Conservation (phyloP, 352 stramenopile genomes). For the Phytophthora gonapodyides region DNA sequence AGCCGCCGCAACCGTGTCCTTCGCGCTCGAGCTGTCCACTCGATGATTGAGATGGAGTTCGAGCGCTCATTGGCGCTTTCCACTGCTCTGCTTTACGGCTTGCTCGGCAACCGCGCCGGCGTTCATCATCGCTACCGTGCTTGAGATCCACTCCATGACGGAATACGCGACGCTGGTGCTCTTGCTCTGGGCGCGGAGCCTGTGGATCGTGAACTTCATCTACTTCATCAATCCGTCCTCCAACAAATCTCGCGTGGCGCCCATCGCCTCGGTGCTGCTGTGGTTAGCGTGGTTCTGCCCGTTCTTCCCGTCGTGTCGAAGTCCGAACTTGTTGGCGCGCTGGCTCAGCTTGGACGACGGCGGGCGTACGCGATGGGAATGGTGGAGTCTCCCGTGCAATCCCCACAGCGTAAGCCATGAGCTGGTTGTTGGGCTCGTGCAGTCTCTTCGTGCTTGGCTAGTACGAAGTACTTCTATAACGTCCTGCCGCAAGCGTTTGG, state of each 20-base stretch:
- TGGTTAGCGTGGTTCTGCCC: slow-evolving; percentile 83
- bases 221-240: slow-evolving; percentile 85
- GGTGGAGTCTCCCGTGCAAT: slow-evolving; percentile 43
- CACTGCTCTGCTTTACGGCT: slow-evolving; percentile 57
- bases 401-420: slow-evolving; percentile 56
- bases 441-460: slow-evolving; percentile 85
- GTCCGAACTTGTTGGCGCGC: slow-evolving; percentile 54
- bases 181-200: slow-evolving; percentile 66
- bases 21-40: slow-evolving; percentile 44
- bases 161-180: slow-evolving; percentile 66
- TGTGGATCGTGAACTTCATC: slow-evolving; percentile 68
- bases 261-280: slow-evolving; percentile 65
- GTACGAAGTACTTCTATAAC: slow-evolving; percentile 96
- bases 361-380: slow-evolving; percentile 60
- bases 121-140: slow-evolving; percentile 51
- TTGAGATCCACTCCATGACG: slow-evolving; percentile 73
- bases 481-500: slow-evolving; percentile 93
- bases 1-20: slow-evolving; percentile 73
- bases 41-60: slow-evolving; percentile 87
- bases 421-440: slow-evolving; percentile 78
- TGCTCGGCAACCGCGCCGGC: slow-evolving; percentile 54
- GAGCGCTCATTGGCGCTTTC: slow-evolving; percentile 73
- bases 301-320: slow-evolving; percentile 73
- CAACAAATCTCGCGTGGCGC: slow-evolving; percentile 66
- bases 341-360: slow-evolving; percentile 67